Evolutionary conservation across 805 yeast genomes (phyloP).

Genomic region (Wickerhamiella occidentalis): DNA sequence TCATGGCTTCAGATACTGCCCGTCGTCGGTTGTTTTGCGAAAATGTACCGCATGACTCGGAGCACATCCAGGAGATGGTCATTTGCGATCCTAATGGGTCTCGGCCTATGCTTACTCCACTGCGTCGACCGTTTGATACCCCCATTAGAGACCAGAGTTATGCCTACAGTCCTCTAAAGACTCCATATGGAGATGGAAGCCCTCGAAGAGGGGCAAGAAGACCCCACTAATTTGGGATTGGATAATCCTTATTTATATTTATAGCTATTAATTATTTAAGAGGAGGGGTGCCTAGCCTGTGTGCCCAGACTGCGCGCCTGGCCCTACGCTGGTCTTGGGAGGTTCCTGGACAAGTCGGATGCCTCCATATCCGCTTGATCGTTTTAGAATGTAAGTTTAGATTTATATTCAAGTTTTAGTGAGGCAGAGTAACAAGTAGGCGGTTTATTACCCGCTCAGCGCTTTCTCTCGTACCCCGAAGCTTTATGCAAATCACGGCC

Average conservation of each 20-base stretch:
- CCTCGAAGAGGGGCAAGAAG: neutral
- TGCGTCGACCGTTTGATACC: conserved; percentile 23
- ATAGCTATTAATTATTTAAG: neutral
- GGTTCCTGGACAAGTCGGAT: too few relatives aligned
- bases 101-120: conserved; percentile 27
- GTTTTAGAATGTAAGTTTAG: too few relatives aligned
- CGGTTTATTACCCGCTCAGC: neutral
- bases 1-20: conserved; percentile 2
- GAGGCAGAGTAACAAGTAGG: too few relatives aligned
- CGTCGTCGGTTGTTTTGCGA: conserved; percentile 13
- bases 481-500: conserved; percentile 49
- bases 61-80: conserved; percentile 21
- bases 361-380: too few relatives aligned
- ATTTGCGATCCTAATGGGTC: conserved; percentile 33
- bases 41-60: neutral
- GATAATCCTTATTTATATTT: neutral
- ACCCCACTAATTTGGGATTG: neutral
- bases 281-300: too few relatives aligned
- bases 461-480: conserved; percentile 12
- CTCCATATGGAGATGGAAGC: conserved; percentile 11
- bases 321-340: too few relatives aligned
- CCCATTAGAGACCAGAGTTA: conserved; percentile 23
- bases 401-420: neutral
- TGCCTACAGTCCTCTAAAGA: conserved; percentile 21
- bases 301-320: too few relatives aligned